Percentiles rank a stretch among this genome's conserved stretches.
These are phyloP conservation scores for Linum tenue DNA, from an alignment of 345 rosid genomes.

Conservation along the genomic window DNA sequence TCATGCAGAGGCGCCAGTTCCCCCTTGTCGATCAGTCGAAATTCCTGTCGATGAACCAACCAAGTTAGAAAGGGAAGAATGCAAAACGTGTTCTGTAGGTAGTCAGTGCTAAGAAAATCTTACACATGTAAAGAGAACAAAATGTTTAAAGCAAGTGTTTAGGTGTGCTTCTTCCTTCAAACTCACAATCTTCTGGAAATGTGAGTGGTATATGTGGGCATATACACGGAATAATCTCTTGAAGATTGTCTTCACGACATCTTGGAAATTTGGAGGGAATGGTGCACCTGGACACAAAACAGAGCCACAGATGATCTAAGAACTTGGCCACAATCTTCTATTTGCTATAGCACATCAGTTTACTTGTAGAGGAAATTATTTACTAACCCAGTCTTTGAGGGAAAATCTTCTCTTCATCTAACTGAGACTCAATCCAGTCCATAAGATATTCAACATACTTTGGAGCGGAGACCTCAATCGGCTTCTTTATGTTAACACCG, in stretches of 20 bases:
- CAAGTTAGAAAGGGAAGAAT: neutral
- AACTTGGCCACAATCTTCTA: neutral
- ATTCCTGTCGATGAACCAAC: constrained; percentile 43
- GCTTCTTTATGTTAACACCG: constrained; percentile 96
- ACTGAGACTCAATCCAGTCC: constrained; percentile 98
- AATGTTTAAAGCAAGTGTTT: constrained; percentile 98
- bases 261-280: constrained; percentile 92
- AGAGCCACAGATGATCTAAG: neutral
- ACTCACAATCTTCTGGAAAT: constrained; percentile 98
- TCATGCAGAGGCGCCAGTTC: constrained; percentile 98
- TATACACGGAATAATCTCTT: constrained; percentile 92
- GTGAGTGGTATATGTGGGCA: constrained; percentile 92
- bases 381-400: constrained; percentile 85
- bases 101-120: constrained; percentile 19
- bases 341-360: neutral
- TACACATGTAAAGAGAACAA: constrained; percentile 87
- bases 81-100: neutral
- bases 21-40: constrained; percentile 89
- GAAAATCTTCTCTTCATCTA: constrained; percentile 90
- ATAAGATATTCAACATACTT: constrained; percentile 94
- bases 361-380: constrained; percentile 13
- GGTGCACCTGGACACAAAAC: constrained; percentile 59
- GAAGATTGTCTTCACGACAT: constrained; percentile 91
- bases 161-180: constrained; percentile 99
- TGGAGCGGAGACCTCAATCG: constrained; percentile 98